Evolutionary conservation across 805 yeast species (phyloP), one percentile per base, ranked within the genome.

Genomic region (Yamadazyma phyllophila): DNA sequence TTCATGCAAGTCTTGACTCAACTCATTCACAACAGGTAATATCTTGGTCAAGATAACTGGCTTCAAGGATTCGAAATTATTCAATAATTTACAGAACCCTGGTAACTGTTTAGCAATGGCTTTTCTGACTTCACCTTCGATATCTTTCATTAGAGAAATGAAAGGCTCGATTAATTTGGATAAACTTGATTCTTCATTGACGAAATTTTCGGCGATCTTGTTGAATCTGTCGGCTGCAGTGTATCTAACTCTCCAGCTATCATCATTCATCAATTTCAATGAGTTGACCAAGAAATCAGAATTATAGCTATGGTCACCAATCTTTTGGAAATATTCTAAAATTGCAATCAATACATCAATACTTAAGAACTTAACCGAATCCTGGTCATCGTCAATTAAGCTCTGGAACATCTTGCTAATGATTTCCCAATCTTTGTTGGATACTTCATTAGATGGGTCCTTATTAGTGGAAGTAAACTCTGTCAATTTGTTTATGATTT

Each of bases 161-260:
- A 92, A 84, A 38, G 90, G 86, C 34, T 83, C 83, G 39, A 83
- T 80, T 51, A 85, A 75, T 58, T 83, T 73, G 53, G 69, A 71
- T 46, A 80, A 72, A 52, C 82, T 84, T 26, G 73, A 68, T 33
- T 77, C 80, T 41, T 79, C 74, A 50, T 76, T 73, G 54, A 74
- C 73, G 59, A 91, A 83, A 53, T 81, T 82, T 13, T 68, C 56
- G 1, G 95, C 88, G 49, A 94, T 77, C 51, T 74, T 72, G 55
- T 83, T 88, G 60, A 90, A 91, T 57, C 90, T 78, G 63, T 92
- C 97, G n/a, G 97, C 96, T 29, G 96, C 96, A 83, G 94, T 90
- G 68, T 92, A 94, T 60, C 99, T 83, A 46, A 94, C 98, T 66
- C 99, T 83, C 99, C 99, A 94, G 60, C 96, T 85, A 66, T 88